Evolutionary conservation across 306 rosid species (phyloP).

Genomic region (Vigna nakashimae): DNA sequence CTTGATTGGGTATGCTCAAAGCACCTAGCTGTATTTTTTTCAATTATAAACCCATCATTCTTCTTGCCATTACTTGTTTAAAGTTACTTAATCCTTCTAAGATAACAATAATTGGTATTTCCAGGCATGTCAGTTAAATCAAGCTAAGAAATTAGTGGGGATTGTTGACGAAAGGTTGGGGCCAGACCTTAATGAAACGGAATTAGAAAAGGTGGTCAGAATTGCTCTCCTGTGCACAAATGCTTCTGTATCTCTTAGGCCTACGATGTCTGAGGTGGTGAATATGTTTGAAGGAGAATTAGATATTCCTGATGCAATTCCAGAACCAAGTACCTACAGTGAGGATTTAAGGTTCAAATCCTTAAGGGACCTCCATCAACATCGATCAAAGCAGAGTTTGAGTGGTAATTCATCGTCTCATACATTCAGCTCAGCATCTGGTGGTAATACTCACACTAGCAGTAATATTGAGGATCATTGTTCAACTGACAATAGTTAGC

Average conservation of each 20-base stretch:
- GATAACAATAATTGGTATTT: conserved; percentile 18
- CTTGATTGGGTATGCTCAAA: conserved; percentile 62
- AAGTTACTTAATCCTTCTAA: background rate
- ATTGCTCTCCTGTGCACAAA: conserved; percentile 71
- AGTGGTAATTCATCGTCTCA: conserved; percentile 45
- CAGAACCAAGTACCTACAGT: conserved; percentile 50
- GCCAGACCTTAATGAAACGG: conserved; percentile 45
- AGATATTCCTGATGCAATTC: conserved; percentile 55
- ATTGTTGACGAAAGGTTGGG: conserved; percentile 68
- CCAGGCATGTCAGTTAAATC: conserved; percentile 72
- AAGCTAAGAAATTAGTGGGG: conserved; percentile 55
- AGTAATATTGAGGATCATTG: conserved; percentile 38
- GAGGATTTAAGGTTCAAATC: conserved; percentile 81
- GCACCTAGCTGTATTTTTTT: conserved; percentile 1
- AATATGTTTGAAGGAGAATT: conserved; percentile 69
- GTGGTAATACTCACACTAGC: conserved; percentile 34
- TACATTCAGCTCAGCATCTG: conserved; percentile 53
- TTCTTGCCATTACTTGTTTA: background rate
- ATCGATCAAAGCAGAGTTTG: conserved; percentile 45
- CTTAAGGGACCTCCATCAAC: conserved; percentile 66
- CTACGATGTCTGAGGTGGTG: conserved; percentile 78
- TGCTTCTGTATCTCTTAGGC: conserved; percentile 66
- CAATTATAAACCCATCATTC: background rate
- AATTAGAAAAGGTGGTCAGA: conserved; percentile 65
- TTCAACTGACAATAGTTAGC: conserved; percentile 34